Evolutionary conservation across 768 basidiomycete species (phyloP).

Genomic region (Termitomyces sp.): DNA sequence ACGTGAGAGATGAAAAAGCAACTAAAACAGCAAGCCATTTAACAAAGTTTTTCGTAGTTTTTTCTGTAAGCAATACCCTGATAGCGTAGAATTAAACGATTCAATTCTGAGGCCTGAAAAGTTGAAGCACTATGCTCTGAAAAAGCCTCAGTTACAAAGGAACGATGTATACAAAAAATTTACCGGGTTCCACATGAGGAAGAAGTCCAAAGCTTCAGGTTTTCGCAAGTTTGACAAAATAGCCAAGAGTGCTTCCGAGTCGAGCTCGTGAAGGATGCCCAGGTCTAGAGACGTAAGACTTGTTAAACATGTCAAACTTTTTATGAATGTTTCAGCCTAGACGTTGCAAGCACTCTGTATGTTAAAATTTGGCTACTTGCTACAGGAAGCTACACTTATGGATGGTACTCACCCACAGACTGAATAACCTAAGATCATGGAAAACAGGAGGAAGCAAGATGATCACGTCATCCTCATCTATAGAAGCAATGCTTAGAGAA

Average conservation of each 20-base stretch:
- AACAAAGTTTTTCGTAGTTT: not conserved
- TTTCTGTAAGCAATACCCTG: not conserved
- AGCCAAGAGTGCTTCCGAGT: not conserved
- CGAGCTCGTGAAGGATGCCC: not conserved
- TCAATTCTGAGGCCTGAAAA: not conserved
- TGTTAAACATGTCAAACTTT: not conserved
- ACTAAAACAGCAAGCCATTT: not conserved
- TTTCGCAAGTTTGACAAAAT: not conserved
- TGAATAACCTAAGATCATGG: not conserved
- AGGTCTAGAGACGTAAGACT: not conserved
- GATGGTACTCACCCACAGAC: not conserved
- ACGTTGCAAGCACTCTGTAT: not conserved
- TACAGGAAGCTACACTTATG: not conserved
- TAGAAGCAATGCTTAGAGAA: not conserved
- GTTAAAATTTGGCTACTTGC: not conserved
- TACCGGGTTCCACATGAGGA: not conserved
- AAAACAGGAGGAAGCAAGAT: not conserved
- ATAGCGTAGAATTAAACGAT: not conserved
- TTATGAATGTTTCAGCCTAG: not conserved
- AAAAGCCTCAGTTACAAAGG: not conserved
- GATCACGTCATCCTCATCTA: not conserved
- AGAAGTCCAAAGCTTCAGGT: not conserved
- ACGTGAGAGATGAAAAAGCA: not conserved
- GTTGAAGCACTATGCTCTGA: not conserved
- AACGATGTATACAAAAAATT: not conserved